Evolutionary conservation across 495 filamentous ascomycete genomes (phyloP).

Genomic region (Endocarpon pusillum): DNA sequence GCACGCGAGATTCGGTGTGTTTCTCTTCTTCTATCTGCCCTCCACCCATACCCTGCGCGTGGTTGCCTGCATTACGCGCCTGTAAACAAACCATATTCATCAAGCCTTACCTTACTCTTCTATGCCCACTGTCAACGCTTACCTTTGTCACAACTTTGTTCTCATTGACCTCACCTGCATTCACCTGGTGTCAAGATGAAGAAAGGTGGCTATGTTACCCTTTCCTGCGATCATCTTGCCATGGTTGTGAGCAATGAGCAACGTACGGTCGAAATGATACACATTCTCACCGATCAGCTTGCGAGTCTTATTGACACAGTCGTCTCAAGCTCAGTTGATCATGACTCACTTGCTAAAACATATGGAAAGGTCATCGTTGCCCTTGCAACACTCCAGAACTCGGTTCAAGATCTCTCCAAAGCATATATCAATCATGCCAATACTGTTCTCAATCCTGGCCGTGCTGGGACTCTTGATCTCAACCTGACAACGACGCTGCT

Average conservation of each 20-base stretch:
- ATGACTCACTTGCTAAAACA: slow-evolving; percentile 7
- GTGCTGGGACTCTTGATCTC: slow-evolving; percentile 30
- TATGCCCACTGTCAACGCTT: too few relatives aligned
- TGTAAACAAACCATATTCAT: background rate
- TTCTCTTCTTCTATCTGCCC: slow-evolving; percentile 3
- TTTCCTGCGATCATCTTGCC: too few relatives aligned
- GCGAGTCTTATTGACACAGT: slow-evolving; percentile 1
- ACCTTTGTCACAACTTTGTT: too few relatives aligned
- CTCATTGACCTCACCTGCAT: too few relatives aligned
- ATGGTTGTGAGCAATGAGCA: too few relatives aligned
- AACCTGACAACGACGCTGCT: slow-evolving; percentile 29
- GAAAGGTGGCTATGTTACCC: too few relatives aligned
- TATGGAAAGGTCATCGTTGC: slow-evolving; percentile 47
- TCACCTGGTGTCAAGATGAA: too few relatives aligned
- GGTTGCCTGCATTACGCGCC: background rate
- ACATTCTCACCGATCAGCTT: background rate
- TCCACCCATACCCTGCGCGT: background rate
- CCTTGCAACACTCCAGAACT: slow-evolving; percentile 52
- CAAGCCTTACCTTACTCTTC: background rate
- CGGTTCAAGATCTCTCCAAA: slow-evolving; percentile 54
- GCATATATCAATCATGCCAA: slow-evolving; percentile 75
- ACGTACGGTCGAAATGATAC: slow-evolving; percentile 1
- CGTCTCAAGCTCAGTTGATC: slow-evolving; percentile 4
- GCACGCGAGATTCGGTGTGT: slow-evolving; percentile 49
- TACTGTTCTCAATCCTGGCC: slow-evolving; percentile 51